These are phyloP conservation scores for Grigorovia yakushimaensis DNA, from an alignment of 805 yeast species.

Conservation along the genomic window DNA sequence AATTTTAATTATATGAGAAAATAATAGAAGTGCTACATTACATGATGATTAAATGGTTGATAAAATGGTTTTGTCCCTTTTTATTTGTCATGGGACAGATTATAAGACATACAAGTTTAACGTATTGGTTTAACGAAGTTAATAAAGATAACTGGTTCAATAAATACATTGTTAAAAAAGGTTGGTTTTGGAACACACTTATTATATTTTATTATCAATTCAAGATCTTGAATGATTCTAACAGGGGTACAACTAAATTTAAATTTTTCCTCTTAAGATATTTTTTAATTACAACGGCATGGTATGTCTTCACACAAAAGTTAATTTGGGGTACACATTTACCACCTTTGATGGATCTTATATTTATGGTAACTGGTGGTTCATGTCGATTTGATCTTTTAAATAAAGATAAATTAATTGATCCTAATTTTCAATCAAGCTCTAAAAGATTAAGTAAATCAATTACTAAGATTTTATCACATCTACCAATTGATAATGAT, in stretches of 20 bases:
- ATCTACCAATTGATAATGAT: neutral
- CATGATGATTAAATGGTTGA: neutral
- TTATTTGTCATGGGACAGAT: slow-evolving; percentile 45
- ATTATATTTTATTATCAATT: slow-evolving; percentile 19
- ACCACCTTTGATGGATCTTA: slow-evolving; percentile 77
- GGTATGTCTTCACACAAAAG: slow-evolving; percentile 72
- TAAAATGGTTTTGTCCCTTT: slow-evolving; percentile 26
- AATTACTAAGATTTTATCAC: neutral
- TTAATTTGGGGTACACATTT: slow-evolving; percentile 38
- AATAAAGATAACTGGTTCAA: slow-evolving; percentile 65
- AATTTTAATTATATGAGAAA: too few species aligned
- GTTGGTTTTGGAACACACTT: slow-evolving; percentile 84
- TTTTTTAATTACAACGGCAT: slow-evolving; percentile 56
- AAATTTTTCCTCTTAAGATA: slow-evolving; percentile 30
- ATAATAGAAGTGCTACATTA: too few species aligned
- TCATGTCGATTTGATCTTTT: slow-evolving; percentile 37
- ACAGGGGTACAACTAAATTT: slow-evolving; percentile 9
- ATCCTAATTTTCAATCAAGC: neutral
- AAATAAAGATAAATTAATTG: slow-evolving; percentile 2
- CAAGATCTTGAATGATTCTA: too few species aligned
- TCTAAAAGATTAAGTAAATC: neutral
- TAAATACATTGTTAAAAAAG: slow-evolving; percentile 68
- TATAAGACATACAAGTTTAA: slow-evolving; percentile 1
- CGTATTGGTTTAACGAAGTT: slow-evolving; percentile 1
- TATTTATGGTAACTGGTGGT: slow-evolving; percentile 80